Conservation (phyloP, 306 rosid genomes). For the Comarum palustre region DNA sequence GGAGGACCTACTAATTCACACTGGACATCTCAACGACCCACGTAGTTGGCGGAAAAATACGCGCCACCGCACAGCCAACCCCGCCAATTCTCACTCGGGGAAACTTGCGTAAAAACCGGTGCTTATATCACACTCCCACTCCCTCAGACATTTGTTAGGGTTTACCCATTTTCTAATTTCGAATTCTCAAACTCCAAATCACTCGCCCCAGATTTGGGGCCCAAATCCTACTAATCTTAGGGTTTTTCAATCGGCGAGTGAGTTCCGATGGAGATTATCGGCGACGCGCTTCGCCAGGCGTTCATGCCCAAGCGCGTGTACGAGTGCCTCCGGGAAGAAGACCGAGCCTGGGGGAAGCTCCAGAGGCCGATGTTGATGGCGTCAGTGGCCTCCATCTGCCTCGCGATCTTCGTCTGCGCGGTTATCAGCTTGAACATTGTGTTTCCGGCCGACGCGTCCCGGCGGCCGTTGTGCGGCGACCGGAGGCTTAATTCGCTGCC, state of each 20-base stretch:
- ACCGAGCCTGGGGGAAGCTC: conserved; percentile 79
- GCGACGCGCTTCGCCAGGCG: conserved; percentile 94
- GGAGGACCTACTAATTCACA: not conserved
- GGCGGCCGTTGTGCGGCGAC: conserved; percentile 69
- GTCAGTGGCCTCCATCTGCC: conserved; percentile 28
- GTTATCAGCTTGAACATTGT: conserved; percentile 66
- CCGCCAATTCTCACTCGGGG: conserved; percentile 16
- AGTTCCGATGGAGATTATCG: conserved; percentile 60
- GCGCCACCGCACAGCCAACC: conserved; percentile 19
- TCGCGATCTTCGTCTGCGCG: conserved; percentile 39
- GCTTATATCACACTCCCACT: not conserved
- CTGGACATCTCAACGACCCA: not conserved
- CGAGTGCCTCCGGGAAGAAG: conserved; percentile 79
- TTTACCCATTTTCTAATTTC: not conserved
- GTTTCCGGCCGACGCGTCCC: conserved; percentile 51
- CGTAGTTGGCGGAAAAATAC: not conserved
- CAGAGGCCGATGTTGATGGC: conserved; percentile 56
- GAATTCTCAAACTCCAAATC: not conserved
- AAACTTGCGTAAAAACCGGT: not conserved
- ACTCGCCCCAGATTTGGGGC: conserved; percentile 6
- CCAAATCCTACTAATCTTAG: not conserved
- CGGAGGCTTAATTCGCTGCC: conserved; percentile 57
- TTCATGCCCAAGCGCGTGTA: conserved; percentile 94
- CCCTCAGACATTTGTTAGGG: not conserved
- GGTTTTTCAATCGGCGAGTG: not conserved